Evolutionary conservation across 2,329 filamentous ascomycete species (phyloP).

Genomic region (Ceratocystis smalleyi): DNA sequence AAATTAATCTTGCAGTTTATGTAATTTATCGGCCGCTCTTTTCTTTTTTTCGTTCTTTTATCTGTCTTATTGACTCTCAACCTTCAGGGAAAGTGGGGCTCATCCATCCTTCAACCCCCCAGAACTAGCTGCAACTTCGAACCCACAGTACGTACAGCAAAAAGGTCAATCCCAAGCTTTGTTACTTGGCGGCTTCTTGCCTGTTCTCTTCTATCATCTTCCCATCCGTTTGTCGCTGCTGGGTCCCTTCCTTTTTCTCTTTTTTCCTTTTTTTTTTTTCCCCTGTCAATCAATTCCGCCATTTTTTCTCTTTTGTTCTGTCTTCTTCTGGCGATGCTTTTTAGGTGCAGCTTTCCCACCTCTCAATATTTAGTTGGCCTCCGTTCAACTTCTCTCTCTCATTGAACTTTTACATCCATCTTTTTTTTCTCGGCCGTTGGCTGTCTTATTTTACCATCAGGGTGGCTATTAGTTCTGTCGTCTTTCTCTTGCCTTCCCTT

Average conservation of each 20-base stretch:
- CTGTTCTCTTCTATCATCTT: background rate
- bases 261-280: background rate
- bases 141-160: background rate
- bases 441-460: background rate
- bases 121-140: background rate
- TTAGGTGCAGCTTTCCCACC: constrained; percentile 14
- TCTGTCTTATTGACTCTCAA: background rate
- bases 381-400: constrained; percentile 1
- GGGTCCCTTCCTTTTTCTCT: background rate
- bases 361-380: constrained; percentile 7
- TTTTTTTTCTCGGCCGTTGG: background rate
- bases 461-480: background rate
- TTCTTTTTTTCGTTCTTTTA: background rate
- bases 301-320: background rate
- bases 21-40: background rate
- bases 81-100: constrained; percentile 1
- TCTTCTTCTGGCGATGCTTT: constrained; percentile 7
- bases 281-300: background rate
- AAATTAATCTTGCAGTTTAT: background rate
- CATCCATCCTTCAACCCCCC: background rate
- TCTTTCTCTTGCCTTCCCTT: background rate
- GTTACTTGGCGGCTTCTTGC: background rate
- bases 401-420: background rate
- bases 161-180: background rate
- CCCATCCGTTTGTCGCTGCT: background rate